Evolutionary conservation across 495 filamentous ascomycete genomes (phyloP).

Genomic region (Aspergillus cavernicola): DNA sequence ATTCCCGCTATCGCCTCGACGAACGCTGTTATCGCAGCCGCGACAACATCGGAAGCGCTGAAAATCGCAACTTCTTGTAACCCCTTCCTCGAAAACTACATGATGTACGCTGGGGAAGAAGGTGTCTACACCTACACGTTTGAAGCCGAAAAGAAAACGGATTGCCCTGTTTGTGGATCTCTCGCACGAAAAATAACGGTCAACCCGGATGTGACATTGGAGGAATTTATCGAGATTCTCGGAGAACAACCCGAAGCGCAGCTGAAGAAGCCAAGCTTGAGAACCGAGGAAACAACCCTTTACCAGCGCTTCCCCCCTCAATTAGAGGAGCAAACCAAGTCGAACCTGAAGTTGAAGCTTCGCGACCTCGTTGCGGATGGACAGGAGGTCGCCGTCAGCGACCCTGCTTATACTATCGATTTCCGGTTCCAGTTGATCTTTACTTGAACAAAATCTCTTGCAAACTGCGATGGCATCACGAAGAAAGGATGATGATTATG

Average conservation of each 20-base stretch:
- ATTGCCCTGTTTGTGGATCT: constrained; percentile 92
- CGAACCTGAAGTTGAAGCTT: constrained; percentile 77
- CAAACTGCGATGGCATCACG: constrained; percentile 12
- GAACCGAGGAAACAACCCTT: constrained; percentile 75
- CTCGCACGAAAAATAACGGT: constrained; percentile 68
- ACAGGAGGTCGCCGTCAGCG: constrained; percentile 76
- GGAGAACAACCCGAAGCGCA: constrained; percentile 80
- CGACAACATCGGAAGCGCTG: constrained; percentile 93
- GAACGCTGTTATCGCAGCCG: constrained; percentile 93
- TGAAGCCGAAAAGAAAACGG: constrained; percentile 81
- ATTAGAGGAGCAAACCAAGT: constrained; percentile 74
- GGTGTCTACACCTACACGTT: constrained; percentile 96
- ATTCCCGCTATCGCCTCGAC: constrained; percentile 98
- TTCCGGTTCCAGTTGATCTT: constrained; percentile 66
- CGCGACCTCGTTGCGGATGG: constrained; percentile 59
- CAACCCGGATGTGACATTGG: constrained; percentile 67
- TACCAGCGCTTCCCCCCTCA: constrained; percentile 83
- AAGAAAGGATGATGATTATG: constrained; percentile 17
- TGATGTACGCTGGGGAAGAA: constrained; percentile 98
- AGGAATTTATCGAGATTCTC: constrained; percentile 81
- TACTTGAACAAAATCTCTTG: constrained; percentile 19
- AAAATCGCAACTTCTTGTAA: constrained; percentile 85
- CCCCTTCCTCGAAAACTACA: constrained; percentile 87
- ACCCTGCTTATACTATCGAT: constrained; percentile 70
- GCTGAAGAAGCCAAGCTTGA: constrained; percentile 84